Base-by-base conservation (phyloP, 2,329 filamentous ascomycete species). In the Stromatinia cepivora region DNA sequence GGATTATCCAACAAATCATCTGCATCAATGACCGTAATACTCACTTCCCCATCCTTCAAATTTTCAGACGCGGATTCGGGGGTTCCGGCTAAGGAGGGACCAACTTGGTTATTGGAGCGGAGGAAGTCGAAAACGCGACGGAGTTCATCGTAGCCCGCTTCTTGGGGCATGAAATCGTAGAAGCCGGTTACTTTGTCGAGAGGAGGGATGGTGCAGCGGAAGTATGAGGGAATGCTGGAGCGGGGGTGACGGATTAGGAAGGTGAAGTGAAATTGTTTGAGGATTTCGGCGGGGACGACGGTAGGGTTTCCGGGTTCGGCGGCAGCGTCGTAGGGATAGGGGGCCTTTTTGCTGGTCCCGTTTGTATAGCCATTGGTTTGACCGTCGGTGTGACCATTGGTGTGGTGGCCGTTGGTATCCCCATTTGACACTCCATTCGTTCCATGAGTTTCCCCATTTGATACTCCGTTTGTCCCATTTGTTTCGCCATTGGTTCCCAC, bases 231-330 rank as follows among this genome's bases (percentile, higher is more conserved):
- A 73, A 98, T 94, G 76, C 92, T 91, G 78, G 88, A 89, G 76
- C 92, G 89, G n/a, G 95, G 95, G 79, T 98, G 93, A 69, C 95
- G 94, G 83, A 99, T 98, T 72, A 98, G 86, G 82, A 99, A 98
- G 31, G 94, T 92, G 82, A 94, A 98, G 81, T 97, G 93, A 82
- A 97, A 98, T 74, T 88, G 85, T 77, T 88, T 86, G 70, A 98
- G 84, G 70, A 92, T 82, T 42, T 88, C 87, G 39, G 87, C 81
- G 3, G 95, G 95, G 64, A 98, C 82, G 36, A 96, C 90, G 0
- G 93, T 97, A 1, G 94, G 94, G 81, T 98, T 98, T 69, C 84
- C 84, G 3, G 86, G 82, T 80, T 94, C 90, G 4, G 82, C 77
- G 46, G 81, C 79, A 2, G 87, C 89, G 71, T 81, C 74, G 75